Base-by-base conservation (phyloP, 139 green algal species). In the Picochlorum sp. region DNA sequence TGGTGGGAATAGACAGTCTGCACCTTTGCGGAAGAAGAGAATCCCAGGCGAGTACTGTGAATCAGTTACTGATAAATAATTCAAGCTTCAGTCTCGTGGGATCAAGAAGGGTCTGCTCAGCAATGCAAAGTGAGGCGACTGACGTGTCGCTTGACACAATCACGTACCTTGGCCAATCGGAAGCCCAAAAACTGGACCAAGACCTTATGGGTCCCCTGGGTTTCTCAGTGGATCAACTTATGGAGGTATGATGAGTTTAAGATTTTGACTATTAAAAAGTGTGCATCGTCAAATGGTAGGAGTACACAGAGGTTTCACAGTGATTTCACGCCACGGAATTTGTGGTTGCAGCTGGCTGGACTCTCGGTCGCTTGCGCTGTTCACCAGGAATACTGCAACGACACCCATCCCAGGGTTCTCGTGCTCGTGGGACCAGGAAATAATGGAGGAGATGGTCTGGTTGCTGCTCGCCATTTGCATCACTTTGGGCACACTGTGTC, bases 381-480 rank as follows among this genome's bases (percentile, higher is more conserved):
- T 8, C 55, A 64, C 0, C 67, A 72, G 2, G 81, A 89, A 47
- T 94, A 83, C 51, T 72, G 69, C 1, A 18, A 61, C 8, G 36
- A 56, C 22, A 64, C 49, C n/a, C 56, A 70, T 47, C 13, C 32
- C 3, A 59, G 81, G 1, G 76, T 96, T 33, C 75, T 95, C 28
- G 74, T 98, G 22, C 53, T 96, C 5, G 83, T 73, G 25, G 92
- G 92, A 0, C 92, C 92, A 1, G 93, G 93, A 53, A 99, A 99
- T 85, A 99, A 99, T 61, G 93, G 93, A 4, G 93, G 93, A 2
- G 92, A 99, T 61, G 93, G 93, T 0, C 81, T 99, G 7, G 92
- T 99, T 14, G 85, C 80, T 10, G 93, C 89, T 16, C 64, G 93
- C 0, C 92, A 98, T 76, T 73, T 97, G 25, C 54, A 73, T 30